A percentile compares a stretch with the other conserved stretches of the same genome.
phyloP scores from a whole-genome alignment of 106 monocot species.

The Phalaenopsis equestris region DNA sequence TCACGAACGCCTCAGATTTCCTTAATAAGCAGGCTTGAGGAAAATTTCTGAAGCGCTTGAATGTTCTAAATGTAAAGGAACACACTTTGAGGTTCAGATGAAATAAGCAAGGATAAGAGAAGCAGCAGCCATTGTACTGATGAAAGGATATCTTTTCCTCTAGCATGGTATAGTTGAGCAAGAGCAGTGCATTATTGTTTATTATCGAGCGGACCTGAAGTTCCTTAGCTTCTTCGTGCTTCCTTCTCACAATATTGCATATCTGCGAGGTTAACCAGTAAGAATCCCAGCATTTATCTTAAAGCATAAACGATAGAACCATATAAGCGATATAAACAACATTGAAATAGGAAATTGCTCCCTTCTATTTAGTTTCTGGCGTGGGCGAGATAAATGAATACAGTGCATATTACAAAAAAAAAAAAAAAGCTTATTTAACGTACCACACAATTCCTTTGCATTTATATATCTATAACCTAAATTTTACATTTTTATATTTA shows the following conservation, averaged over 20 bases:
- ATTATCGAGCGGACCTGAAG: slow-evolving; percentile 67
- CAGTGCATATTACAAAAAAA: not conserved
- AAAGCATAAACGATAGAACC: too few species aligned
- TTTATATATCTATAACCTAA: too few species aligned
- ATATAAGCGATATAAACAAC: too few species aligned
- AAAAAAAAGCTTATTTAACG: too few species aligned
- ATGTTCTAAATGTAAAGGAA: slow-evolving; percentile 44
- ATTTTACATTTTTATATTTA: too few species aligned
- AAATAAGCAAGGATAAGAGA: not conserved
- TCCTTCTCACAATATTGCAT: slow-evolving; percentile 67
- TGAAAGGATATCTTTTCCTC: slow-evolving; percentile 97
- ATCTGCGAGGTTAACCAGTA: slow-evolving; percentile 33
- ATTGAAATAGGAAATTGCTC: too few species aligned
- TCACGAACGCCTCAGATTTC: slow-evolving; percentile 11
- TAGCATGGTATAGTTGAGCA: slow-evolving; percentile 67
- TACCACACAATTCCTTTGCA: too few species aligned
- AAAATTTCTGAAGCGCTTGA: slow-evolving; percentile 35
- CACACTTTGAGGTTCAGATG: slow-evolving; percentile 4
- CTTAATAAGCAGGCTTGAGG: slow-evolving; percentile 27
- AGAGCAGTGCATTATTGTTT: slow-evolving; percentile 63
- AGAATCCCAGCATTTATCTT: not conserved
- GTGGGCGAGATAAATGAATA: not conserved
- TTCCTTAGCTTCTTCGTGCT: slow-evolving; percentile 86
- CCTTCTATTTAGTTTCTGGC: too few species aligned
- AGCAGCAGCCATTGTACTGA: not conserved